These are phyloP conservation scores for Botrytis pseudocinerea DNA, from an alignment of 2,329 filamentous ascomycete species.

Conservation along the genomic window DNA sequence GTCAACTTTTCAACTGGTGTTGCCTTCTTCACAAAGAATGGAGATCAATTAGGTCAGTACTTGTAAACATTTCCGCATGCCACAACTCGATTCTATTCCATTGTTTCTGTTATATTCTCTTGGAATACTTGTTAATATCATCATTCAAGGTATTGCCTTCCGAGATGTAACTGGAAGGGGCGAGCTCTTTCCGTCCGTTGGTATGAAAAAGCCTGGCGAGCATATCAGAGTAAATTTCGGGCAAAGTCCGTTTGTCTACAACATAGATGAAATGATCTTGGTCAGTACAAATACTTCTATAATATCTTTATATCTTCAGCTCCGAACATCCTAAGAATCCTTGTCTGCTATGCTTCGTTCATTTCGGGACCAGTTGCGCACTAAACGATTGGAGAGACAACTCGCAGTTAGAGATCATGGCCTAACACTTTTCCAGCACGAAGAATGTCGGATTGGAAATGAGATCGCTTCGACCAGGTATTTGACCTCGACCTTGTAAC, in stretches of 20 bases:
- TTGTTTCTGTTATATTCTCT: not conserved
- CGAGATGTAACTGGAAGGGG: constrained; percentile 56
- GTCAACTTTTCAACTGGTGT: constrained; percentile 64
- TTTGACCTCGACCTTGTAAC: not conserved
- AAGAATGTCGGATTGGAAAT: constrained; percentile 36
- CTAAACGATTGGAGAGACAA: not conserved
- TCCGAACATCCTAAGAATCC: not conserved
- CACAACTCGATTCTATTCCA: not conserved
- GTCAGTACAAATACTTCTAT: constrained; percentile 49
- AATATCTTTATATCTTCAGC: not conserved
- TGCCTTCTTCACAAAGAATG: constrained; percentile 71
- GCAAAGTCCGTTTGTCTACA: constrained; percentile 78
- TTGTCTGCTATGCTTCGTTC: not conserved
- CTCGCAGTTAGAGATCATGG: not conserved
- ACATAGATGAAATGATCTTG: constrained; percentile 84
- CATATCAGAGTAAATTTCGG: constrained; percentile 66
- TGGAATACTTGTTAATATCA: not conserved
- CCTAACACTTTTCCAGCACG: constrained; percentile 29
- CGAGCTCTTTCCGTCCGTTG: constrained; percentile 65
- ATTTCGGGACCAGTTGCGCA: not conserved
- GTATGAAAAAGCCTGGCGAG: constrained; percentile 65
- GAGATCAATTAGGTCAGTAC: constrained; percentile 53
- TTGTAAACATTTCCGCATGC: not conserved
- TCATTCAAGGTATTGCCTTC: constrained; percentile 64
- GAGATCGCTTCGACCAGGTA: constrained; percentile 57